Evolutionary conservation across 768 basidiomycete species (phyloP).

Genomic region (Kockovaella imperatae): DNA sequence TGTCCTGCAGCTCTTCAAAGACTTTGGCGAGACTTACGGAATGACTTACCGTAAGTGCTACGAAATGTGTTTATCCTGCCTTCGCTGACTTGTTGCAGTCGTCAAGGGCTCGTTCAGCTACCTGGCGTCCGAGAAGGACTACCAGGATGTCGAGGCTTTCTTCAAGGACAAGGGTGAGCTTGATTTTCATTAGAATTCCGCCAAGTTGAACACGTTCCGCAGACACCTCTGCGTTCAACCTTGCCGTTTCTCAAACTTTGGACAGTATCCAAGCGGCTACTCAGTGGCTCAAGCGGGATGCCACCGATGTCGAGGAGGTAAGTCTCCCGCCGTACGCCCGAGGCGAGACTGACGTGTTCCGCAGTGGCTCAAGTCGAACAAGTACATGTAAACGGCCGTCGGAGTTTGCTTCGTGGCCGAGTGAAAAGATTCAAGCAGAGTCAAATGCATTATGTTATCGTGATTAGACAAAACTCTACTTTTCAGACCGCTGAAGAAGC

Average conservation of each 20-base stretch:
- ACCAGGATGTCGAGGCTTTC: constrained; percentile 53
- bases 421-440: no score
- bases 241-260: constrained; percentile 40
- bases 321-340: constrained; percentile 4
- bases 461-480: no score
- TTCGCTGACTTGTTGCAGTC: constrained; percentile 8
- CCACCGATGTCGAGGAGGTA: constrained; percentile 41
- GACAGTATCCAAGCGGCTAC: constrained; percentile 42
- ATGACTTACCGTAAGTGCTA: constrained; percentile 26
- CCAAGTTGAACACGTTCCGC: background rate
- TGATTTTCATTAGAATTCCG: background rate
- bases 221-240: constrained; percentile 38
- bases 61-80: background rate
- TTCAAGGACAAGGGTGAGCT: constrained; percentile 57
- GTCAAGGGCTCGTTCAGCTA: constrained; percentile 47
- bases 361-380: constrained; percentile 44
- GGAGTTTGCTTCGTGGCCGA: no score
- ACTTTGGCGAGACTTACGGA: constrained; percentile 58
- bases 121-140: constrained; percentile 64
- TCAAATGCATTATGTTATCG: no score
- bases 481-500: no score
- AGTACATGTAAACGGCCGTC: constrained; percentile 41
- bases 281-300: constrained; percentile 42
- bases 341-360: background rate
- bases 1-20: constrained; percentile 48